Base-by-base conservation (phyloP, 2,329 filamentous ascomycete species). In the Elsinoe fawcettii region DNA sequence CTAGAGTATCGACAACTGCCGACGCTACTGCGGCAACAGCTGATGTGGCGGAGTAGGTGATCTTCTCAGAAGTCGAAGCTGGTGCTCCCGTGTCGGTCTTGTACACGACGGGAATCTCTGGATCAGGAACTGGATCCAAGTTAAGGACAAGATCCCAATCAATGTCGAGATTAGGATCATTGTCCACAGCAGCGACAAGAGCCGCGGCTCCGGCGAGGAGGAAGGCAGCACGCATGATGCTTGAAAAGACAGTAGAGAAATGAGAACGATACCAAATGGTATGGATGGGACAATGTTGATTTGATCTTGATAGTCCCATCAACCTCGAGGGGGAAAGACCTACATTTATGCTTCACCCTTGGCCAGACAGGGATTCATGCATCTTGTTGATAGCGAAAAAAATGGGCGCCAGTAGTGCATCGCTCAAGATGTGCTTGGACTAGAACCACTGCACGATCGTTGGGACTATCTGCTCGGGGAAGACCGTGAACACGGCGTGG, bases 1-100 rank as follows among this genome's bases (percentile, higher is more conserved):
- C 92, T 72, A 96, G 91, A 5, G 93, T 93, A 1, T 96, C 87
- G 25, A 97, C 87, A 63, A 39, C 49, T 22, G 49, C 49, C 18
- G 30, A 36, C 3, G 49, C 49, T 34, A 25, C 49, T 27, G 49
- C 49, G 12, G 49, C 49, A 12, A 34, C 49, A 25, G 49, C 49
- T n/a, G 49, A 53, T 2, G 30, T 53, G 18, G 49, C 49, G 18
- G 49, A 27, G 18, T 53, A 53, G 27, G 20, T 53, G 30, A 53
- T 32, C 32, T 39, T 55, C 27, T 43, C 37, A 3, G 53, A 55
- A 1, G 39, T 46, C 36, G 30, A 18, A 37, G 53, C 34, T 55
- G 37, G 25, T 36, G 37, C 20, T 43, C 9, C 27, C 39, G 34
- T 30, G 34, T 39, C 39, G 11, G 53, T 55, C 37, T 46, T 55